phyloP scores from a whole-genome alignment of 345 rosid genomes.

The Tarenaya hassleriana region DNA sequence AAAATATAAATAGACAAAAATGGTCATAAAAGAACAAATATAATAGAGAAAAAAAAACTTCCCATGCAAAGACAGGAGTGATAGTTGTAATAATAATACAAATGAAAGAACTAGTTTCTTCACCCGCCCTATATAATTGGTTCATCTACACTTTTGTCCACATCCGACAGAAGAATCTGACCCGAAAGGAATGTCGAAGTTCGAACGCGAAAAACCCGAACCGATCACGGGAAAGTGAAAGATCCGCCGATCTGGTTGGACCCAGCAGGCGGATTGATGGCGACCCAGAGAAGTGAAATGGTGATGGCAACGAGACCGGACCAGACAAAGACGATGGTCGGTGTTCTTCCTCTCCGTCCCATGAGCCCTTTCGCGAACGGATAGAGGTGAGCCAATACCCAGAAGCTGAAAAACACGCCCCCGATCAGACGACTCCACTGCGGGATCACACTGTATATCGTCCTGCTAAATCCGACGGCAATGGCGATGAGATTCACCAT shows the following conservation, averaged over 20 bases:
- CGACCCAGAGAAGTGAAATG: conserved; percentile 95
- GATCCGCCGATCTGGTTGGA: conserved; percentile 74
- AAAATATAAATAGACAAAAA: neutral
- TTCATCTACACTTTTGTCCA: too few relatives aligned
- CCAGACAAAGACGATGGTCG: conserved; percentile 95
- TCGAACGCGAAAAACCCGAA: conserved; percentile 5
- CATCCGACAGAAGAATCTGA: neutral
- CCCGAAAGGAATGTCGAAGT: neutral
- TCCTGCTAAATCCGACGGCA: conserved; percentile 89
- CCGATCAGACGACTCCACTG: conserved; percentile 86
- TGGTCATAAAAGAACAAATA: neutral
- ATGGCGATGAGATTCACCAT: conserved; percentile 88
- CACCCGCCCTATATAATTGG: too few relatives aligned
- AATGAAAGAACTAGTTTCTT: too few relatives aligned
- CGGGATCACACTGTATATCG: conserved; percentile 74
- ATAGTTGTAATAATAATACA: neutral
- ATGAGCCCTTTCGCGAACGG: conserved; percentile 95
- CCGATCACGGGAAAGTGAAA: conserved; percentile 76
- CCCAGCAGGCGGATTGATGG: conserved; percentile 79
- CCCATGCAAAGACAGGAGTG: neutral
- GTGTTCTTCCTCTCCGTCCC: conserved; percentile 98
- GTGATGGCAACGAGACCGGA: conserved; percentile 92
- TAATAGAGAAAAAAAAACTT: neutral
- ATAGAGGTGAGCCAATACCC: conserved; percentile 98
- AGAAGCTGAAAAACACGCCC: conserved; percentile 96